A percentile compares a stretch with the other conserved stretches of the same genome.
phyloP scores from a whole-genome alignment of 2,329 filamentous ascomycete genomes.

The Diplodia corticola region DNA sequence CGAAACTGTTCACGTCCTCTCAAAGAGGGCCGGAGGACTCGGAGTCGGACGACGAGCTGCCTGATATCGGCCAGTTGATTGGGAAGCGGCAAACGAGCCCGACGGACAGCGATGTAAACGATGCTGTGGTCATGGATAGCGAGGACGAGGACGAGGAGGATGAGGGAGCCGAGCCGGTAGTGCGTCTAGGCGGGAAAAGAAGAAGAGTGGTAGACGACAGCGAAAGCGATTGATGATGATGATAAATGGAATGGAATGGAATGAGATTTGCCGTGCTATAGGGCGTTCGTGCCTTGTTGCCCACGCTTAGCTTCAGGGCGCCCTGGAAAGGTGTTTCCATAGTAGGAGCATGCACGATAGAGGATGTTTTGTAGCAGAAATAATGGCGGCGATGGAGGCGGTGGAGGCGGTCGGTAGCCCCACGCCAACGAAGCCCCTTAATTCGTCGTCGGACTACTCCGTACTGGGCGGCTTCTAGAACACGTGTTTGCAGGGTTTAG shows the following conservation, averaged over 20 bases:
- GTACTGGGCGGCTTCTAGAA: conserved; percentile 11
- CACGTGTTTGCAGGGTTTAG: not conserved
- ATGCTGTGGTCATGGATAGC: not conserved
- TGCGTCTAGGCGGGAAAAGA: not conserved
- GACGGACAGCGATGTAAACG: not conserved
- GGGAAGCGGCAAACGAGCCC: not conserved
- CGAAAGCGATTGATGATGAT: conserved; percentile 15
- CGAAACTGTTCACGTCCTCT: conserved; percentile 15
- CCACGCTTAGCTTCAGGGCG: not conserved
- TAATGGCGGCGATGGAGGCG: not conserved
- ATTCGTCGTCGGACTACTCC: not conserved
- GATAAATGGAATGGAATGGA: not conserved
- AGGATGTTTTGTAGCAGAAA: not conserved
- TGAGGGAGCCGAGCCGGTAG: not conserved
- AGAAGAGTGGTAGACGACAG: conserved; percentile 14
- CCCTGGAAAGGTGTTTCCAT: not conserved
- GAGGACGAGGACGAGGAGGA: conserved; percentile 15
- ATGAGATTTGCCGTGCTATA: not conserved
- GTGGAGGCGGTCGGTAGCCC: not conserved
- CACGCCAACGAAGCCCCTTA: not conserved
- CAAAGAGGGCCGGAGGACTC: not conserved
- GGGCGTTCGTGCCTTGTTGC: not conserved
- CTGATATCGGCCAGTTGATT: conserved; percentile 13
- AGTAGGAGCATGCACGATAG: not conserved
- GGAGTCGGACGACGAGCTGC: conserved; percentile 18